phyloP scores from a whole-genome alignment of 1,139 yeast genomes.

The Pichia sp. region DNA sequence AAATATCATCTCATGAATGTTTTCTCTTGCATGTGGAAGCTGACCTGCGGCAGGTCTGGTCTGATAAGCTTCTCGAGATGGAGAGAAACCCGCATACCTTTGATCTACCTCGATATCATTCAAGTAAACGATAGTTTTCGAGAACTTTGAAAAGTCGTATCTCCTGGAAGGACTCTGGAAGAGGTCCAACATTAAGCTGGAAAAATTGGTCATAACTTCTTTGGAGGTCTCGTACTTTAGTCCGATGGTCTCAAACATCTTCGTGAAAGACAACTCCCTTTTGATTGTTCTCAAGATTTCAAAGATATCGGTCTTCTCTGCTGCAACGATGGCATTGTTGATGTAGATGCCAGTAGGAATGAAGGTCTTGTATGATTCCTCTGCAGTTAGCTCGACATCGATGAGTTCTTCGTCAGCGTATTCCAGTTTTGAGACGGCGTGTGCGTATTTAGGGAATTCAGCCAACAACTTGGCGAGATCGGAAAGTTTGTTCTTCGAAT shows the following conservation, averaged over 20 bases:
- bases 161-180: conserved; percentile 28
- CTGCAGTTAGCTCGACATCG: conserved; percentile 25
- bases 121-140: conserved; percentile 58
- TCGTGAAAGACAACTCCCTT: conserved; percentile 37
- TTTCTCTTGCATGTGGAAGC: conserved; percentile 66
- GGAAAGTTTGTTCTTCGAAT: conserved; percentile 33
- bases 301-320: conserved; percentile 42
- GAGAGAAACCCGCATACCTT: conserved; percentile 45
- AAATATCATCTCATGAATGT: conserved; percentile 71
- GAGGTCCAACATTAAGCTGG: conserved; percentile 24
- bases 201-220: conserved; percentile 42
- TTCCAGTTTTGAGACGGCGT: conserved; percentile 33
- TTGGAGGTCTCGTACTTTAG: conserved; percentile 37
- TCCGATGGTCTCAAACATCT: conserved; percentile 36
- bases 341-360: conserved; percentile 52
- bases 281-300: conserved; percentile 36
- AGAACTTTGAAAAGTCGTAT: conserved; percentile 30
- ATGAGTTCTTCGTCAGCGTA: conserved; percentile 32
- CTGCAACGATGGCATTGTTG: conserved; percentile 55
- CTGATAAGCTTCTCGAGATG: conserved; percentile 43
- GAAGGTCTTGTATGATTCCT: conserved; percentile 23
- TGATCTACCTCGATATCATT: conserved; percentile 71
- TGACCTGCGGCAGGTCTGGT: conserved; percentile 45
- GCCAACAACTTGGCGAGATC: conserved; percentile 39
- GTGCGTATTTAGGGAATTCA: conserved; percentile 50